Base-by-base conservation (phyloP, 768 basidiomycete species). In the Termitomyces sp. region DNA sequence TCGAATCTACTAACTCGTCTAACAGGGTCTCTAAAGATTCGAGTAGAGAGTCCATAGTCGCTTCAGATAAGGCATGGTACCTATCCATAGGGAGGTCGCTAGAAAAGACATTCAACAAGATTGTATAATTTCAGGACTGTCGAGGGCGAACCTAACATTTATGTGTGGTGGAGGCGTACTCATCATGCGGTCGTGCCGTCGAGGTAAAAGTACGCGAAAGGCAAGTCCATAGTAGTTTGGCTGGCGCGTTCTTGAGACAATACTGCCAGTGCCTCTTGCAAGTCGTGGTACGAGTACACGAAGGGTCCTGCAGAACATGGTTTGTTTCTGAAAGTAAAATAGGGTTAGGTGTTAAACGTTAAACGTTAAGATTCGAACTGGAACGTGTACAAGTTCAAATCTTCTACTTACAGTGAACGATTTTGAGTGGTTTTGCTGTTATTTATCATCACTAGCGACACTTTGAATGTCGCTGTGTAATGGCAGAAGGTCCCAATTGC, bases 1-100 rank as follows among this genome's bases (percentile, higher is more conserved):
- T 73, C 0, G 82, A 69, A 53, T 83, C 76, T 12, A 74, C 82
- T 7, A 79, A 57, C 29, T 71, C 75, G 54, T 92, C 89, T n/a
- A 95, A 67, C 27, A 92, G 63, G 11, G 75, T 74, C 66, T 97
- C 95, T 29, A 96, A 72, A 2, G 78, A 80, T 54, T 91, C 90
- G 17, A 94, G 80, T 19, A 96, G 68, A 9, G 68, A 69, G 50
- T 87, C 84, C 93, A 97, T 94, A 4, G 90, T 84, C 37, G 73
- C 69, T 58, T 96, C 92, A 2, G 95, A 81, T 27, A 89, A 71
- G 31, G 68, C 67, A 65, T 95, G 85, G 66, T 96, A 97, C 52
- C 76, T 70, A 31, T 85, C 82, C 62, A 80, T 77, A 1, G 83
- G 71, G n/a, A 95, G 55, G 42, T 70, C 63, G 61, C 78, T 79